Percentiles rank a stretch among this genome's conserved stretches.
These are phyloP conservation scores for Avena sativa DNA, from an alignment of 176 grass and related monocot genomes.

Conservation along the genomic window DNA sequence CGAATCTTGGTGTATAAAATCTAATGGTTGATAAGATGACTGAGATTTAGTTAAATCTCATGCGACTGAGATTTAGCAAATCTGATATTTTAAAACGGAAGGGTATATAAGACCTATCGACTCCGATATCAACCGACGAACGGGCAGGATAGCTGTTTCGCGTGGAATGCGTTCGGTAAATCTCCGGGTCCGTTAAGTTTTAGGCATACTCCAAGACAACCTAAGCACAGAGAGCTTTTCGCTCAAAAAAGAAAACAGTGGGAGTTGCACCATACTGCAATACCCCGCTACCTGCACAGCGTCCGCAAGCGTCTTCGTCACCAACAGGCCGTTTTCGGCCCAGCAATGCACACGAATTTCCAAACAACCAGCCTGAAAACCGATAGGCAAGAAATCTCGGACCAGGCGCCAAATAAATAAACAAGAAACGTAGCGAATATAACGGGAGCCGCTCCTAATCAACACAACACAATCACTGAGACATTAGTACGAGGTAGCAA, in stretches of 20 bases:
- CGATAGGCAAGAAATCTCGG: constrained; percentile 34
- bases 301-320: constrained; percentile 6
- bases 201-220: background rate
- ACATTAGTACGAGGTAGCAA: too few relatives aligned
- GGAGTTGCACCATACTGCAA: background rate
- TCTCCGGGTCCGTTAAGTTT: background rate
- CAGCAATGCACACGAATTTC: constrained; percentile 29
- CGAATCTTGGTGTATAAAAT: too few relatives aligned
- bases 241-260: background rate
- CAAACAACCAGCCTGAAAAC: constrained; percentile 48
- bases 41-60: too few relatives aligned
- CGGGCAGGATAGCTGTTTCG: too few relatives aligned
- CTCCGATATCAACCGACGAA: too few relatives aligned
- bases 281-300: background rate
- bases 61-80: too few relatives aligned
- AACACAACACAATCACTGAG: background rate
- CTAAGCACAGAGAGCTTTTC: background rate
- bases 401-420: background rate
- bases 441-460: background rate
- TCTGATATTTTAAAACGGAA: too few relatives aligned
- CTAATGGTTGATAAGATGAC: too few relatives aligned
- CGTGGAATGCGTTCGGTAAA: too few relatives aligned
- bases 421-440: constrained; percentile 25
- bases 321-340: background rate
- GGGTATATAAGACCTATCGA: too few relatives aligned